Base-by-base conservation (phyloP, 2,329 filamentous ascomycete species). In the Curvularia spicifera region DNA sequence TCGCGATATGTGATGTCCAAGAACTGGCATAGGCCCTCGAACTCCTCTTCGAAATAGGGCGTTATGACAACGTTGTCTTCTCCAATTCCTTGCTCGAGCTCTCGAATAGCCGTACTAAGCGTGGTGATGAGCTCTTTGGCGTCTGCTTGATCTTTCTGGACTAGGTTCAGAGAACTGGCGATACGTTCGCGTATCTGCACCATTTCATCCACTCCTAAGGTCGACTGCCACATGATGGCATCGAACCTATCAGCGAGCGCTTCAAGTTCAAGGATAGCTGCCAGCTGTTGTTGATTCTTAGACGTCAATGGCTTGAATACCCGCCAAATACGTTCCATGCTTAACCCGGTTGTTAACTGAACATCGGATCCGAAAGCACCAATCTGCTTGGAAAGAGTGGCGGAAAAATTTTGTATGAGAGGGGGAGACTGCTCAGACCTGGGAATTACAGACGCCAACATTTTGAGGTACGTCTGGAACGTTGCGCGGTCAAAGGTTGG, bases 251-350 rank as follows among this genome's bases (percentile, higher is more conserved):
- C 76, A n/a, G 81, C 77, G 5, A 84, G 69, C 20, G 56, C 60
- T 67, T 84, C 81, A 2, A 84, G 73, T 1, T 69, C 64, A 12
- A 82, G 65, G 20, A 81, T 64, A 2, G 73, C 68, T 20, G 75
- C 59, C 5, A 84, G 65, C 18, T 79, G 75, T 10, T 68, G 58
- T 28, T 73, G 61, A 9, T 71, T 78, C 10, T 69, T 69, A 2
- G 84, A 79, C 3, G 83, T 84, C 10, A 70, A 70, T 31, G 93
- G 91, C 52, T 90, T 85, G 69, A 96, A 85, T 1, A 81, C 70
- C 42, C 85, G 84, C 94, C 93, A 96, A 5, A 96, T 82, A 8
- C 80, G 75, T 71, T 95, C 90, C 90, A 96, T 95, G 64, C 87
- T 89, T 12, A 93, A 79, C 0, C 92, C 93, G 2, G 89, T 93